Evolutionary conservation across 352 stramenopile species (phyloP).

Genomic region (Phytophthora sojae): DNA sequence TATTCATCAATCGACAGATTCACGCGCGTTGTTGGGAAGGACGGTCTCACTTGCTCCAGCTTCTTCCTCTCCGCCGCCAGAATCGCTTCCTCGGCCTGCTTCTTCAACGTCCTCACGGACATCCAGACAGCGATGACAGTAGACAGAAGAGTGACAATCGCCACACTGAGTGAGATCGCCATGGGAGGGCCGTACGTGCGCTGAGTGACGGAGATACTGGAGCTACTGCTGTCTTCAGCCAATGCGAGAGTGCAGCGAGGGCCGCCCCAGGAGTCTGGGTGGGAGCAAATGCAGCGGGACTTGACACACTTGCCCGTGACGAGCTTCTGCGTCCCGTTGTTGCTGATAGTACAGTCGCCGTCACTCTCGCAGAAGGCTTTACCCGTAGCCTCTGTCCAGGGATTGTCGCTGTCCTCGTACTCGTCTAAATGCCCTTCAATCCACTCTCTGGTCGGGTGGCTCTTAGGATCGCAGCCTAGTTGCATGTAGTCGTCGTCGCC

Average conservation of each 20-base stretch:
- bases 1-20: slow-evolving; percentile 30
- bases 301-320: slow-evolving; percentile 40
- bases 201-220: slow-evolving; percentile 12
- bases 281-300: slow-evolving; percentile 39
- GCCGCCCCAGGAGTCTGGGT: slow-evolving; percentile 43
- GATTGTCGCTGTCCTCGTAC: slow-evolving; percentile 42
- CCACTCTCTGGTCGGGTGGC: slow-evolving; percentile 44
- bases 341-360: slow-evolving; percentile 44
- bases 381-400: slow-evolving; percentile 25
- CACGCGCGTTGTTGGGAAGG: slow-evolving; percentile 21
- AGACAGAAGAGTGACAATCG: slow-evolving; percentile 33
- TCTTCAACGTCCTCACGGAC: slow-evolving; percentile 26
- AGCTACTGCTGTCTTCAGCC: slow-evolving; percentile 11
- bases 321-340: slow-evolving; percentile 25
- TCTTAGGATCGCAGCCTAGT: slow-evolving; percentile 43
- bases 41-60: slow-evolving; percentile 10
- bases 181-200: slow-evolving; percentile 38
- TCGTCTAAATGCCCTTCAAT: slow-evolving; percentile 44
- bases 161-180: slow-evolving; percentile 30
- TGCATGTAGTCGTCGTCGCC: slow-evolving; percentile 23
- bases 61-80: slow-evolving; percentile 28
- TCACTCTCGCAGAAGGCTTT: slow-evolving; percentile 37
- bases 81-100: slow-evolving; percentile 34
- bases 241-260: slow-evolving; percentile 41
- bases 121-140: slow-evolving; percentile 36